Percentiles rank a stretch among this genome's conserved stretches.
phyloP scores from a whole-genome alignment of 179 eudicot genomes.

The Amaranthus tricolor region DNA sequence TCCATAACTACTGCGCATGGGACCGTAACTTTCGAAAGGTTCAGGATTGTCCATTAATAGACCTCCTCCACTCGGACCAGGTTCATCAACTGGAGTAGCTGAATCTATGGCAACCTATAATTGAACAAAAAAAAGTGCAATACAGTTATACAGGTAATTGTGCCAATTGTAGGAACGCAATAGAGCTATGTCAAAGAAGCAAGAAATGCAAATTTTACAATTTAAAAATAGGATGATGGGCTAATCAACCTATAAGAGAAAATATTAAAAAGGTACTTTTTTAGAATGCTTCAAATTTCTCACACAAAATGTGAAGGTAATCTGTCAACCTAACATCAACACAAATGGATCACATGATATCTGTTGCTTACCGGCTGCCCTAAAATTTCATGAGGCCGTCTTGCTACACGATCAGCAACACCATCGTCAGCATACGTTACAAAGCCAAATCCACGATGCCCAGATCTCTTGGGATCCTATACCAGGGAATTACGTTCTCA shows the following conservation, averaged over 20 bases:
- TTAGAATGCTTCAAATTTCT: not conserved
- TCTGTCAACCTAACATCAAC: not conserved
- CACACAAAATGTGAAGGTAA: not conserved
- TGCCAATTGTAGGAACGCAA: not conserved
- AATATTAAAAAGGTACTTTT: not conserved
- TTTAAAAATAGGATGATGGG: not conserved
- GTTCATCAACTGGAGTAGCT: constrained; percentile 92
- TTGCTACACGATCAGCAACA: constrained; percentile 91
- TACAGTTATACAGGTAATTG: not conserved
- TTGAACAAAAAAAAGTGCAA: not conserved
- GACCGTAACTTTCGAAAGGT: constrained; percentile 73
- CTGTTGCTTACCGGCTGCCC: constrained; percentile 74
- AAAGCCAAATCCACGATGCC: constrained; percentile 98
- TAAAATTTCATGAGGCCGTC: constrained; percentile 90
- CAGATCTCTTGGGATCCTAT: constrained; percentile 94
- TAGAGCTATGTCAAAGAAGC: not conserved
- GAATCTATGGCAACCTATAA: constrained; percentile 96
- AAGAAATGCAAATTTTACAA: not conserved
- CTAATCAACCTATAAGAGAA: not conserved
- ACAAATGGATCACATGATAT: not conserved
- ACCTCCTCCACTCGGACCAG: constrained; percentile 67
- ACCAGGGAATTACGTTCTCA: constrained; percentile 10
- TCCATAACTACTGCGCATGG: constrained; percentile 69
- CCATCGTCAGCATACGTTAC: constrained; percentile 97
- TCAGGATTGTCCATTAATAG: constrained; percentile 66